Evolutionary conservation across 176 grass and related monocot genomes (phyloP), one percentile per base, ranked within the genome.

Genomic region (Zea luxurians): DNA sequence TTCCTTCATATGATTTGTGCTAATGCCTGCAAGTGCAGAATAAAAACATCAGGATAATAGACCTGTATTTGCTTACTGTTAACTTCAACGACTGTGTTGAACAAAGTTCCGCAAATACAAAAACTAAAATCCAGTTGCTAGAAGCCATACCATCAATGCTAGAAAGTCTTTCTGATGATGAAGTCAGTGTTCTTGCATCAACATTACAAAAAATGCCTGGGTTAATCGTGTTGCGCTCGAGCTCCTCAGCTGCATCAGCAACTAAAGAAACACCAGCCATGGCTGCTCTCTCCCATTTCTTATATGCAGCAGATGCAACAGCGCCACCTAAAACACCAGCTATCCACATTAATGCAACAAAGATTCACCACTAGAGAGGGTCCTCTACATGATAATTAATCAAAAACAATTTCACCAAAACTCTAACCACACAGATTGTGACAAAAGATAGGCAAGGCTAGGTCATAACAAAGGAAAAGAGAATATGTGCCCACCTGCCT

Each of bases 181-280:
- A 70, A 70, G 60, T 68, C 48, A 71, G 61, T 3, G 60, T 61
- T 70, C 59, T 83, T 67, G 77, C 57, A 78, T 90, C 81, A 73
- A 67, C 66, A 72, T 66, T 74, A 73, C 77, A 83, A 9, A 64
- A 78, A 11, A 80, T 63, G 74, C 18, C 68, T 1, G 37, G 60
- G 41, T 65, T 77, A 48, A 61, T 37, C 41, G 77, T 73, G n/a
- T 70, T 85, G 78, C 90, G 83, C 69, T 99, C 92, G 10, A 99
- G 88, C 68, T 99, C 88, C 80, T 99, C 96, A 79, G 96, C 96
- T 64, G 96, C 96, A 91, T 99, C 96, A 87, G 96, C 96, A 85
- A 99, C 96, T 74, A 99, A 94, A 67, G 96, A 95, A 84, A 99
- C 92, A 76, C 96, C 96, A 64, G 92, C 96, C 54, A 95, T 99